Base-by-base conservation (phyloP, 345 rosid genomes). In the Ailanthus altissimus region DNA sequence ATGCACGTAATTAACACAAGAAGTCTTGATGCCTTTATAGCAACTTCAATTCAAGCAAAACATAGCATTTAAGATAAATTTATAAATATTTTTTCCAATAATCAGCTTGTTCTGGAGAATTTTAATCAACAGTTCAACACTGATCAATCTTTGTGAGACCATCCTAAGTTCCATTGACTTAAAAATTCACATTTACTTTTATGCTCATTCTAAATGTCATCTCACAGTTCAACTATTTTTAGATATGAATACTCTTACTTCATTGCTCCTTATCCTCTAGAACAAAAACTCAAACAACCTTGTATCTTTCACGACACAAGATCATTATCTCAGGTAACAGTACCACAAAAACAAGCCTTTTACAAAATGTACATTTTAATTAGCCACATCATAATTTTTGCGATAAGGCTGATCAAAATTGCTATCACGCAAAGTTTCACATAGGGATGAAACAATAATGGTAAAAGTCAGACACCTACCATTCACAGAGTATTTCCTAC, bases 1-100 rank as follows among this genome's bases (percentile, higher is more conserved):
- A 74, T 58, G 25, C 59, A 60, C 59, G 28, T 20, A 36, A 61
- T 59, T 73, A 59, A 25, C n/a, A 32, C 21, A 9, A 49, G 4
- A 74, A 61, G 6, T 18, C 21, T 28, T n/a, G n/a, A n/a, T 62
- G 64, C 23, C 77, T 60, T 6, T 23, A 60, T 11, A 71, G 57
- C 45, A 46, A n/a, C 49, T 74, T 51, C 36, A 42, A 2, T 47
- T 58, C 54, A 59, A 70, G 60, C 59, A 50, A 69, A 14, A 50
- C 14, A 49, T 6, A 62, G 5, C 45, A 61, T 73, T 46, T 11
- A 13, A 47, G 45, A 49, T 3, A 74, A 60, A 62, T 74, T 21
- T 15, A 73, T 60, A 26, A 32, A 32, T 36, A 10, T 26, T n/a
- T n/a, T n/a, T n/a, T n/a, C n/a, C n/a, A n/a, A n/a, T n/a, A n/a